phyloP scores from a whole-genome alignment of 345 rosid genomes.

The Lumnitzera littorea region DNA sequence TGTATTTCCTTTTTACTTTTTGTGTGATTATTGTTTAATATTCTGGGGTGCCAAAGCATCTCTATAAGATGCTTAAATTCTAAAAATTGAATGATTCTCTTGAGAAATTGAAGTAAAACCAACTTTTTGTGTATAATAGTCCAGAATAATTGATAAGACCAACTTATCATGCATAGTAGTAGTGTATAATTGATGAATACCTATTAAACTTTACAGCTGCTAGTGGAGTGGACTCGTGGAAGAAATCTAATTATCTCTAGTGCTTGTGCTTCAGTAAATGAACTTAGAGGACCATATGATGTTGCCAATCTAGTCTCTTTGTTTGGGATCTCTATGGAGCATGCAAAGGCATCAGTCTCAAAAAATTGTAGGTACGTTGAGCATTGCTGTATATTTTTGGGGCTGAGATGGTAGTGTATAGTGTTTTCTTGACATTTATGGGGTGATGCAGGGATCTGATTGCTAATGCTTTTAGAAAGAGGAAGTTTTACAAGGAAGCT shows the following conservation, averaged over 20 bases:
- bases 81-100: too few species aligned
- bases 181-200: too few species aligned
- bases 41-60: too few species aligned
- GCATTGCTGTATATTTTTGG: neutral
- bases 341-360: conserved; percentile 69
- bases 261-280: conserved; percentile 59
- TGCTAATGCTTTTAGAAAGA: conserved; percentile 56
- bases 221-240: conserved; percentile 85
- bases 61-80: too few species aligned
- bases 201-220: conserved; percentile 31
- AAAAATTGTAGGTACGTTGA: conserved; percentile 67
- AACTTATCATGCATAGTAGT: too few species aligned
- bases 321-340: conserved; percentile 64
- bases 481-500: conserved; percentile 62
- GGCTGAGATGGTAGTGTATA: neutral
- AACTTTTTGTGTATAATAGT: too few species aligned
- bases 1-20: too few species aligned
- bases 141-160: too few species aligned
- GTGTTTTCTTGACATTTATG: neutral
- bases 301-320: conserved; percentile 64
- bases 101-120: too few species aligned
- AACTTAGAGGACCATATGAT: conserved; percentile 83
- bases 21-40: too few species aligned
- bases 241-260: conserved; percentile 74
- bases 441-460: conserved; percentile 46